Conservation (phyloP, 1,284 basidiomycete genomes). For the Ustilago crameri region DNA sequence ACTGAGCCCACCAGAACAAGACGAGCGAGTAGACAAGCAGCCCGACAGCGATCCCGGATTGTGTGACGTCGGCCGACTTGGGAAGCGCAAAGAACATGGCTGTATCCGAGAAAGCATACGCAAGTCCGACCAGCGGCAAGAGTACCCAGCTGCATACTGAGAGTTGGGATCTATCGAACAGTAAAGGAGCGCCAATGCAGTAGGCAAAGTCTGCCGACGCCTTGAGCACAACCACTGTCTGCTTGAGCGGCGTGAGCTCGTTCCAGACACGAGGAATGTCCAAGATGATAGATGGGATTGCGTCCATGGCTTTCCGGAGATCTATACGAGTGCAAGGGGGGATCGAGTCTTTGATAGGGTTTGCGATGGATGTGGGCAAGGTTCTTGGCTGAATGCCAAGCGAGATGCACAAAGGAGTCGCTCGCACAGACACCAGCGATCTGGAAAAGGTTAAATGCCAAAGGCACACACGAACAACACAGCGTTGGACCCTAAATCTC, state of each 20-base stretch:
- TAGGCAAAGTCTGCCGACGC: slow-evolving; percentile 30
- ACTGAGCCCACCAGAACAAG: slow-evolving; percentile 48
- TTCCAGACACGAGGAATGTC: slow-evolving; percentile 30
- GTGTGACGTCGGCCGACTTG: slow-evolving; percentile 33
- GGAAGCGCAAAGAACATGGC: slow-evolving; percentile 37
- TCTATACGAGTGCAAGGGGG: background rate
- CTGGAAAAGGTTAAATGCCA: too few relatives aligned
- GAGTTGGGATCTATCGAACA: slow-evolving; percentile 29
- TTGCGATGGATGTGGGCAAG: background rate
- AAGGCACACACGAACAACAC: too few relatives aligned
- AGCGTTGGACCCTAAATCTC: background rate
- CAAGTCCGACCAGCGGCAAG: slow-evolving; percentile 10
- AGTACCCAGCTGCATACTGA: slow-evolving; percentile 16
- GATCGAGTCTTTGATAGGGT: background rate
- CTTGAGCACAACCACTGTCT: slow-evolving; percentile 27
- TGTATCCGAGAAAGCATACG: slow-evolving; percentile 14
- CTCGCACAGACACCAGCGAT: too few relatives aligned
- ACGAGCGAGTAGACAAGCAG: slow-evolving; percentile 29
- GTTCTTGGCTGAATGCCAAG: background rate
- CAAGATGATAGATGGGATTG: slow-evolving; percentile 12
- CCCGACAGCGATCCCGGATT: slow-evolving; percentile 20
- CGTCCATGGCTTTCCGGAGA: slow-evolving; percentile 21
- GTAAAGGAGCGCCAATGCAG: slow-evolving; percentile 25
- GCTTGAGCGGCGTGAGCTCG: slow-evolving; percentile 23
- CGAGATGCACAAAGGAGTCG: too few relatives aligned